These are phyloP conservation scores for Austroboletus niveus DNA, from an alignment of 1,284 basidiomycete species.

Conservation along the genomic window DNA sequence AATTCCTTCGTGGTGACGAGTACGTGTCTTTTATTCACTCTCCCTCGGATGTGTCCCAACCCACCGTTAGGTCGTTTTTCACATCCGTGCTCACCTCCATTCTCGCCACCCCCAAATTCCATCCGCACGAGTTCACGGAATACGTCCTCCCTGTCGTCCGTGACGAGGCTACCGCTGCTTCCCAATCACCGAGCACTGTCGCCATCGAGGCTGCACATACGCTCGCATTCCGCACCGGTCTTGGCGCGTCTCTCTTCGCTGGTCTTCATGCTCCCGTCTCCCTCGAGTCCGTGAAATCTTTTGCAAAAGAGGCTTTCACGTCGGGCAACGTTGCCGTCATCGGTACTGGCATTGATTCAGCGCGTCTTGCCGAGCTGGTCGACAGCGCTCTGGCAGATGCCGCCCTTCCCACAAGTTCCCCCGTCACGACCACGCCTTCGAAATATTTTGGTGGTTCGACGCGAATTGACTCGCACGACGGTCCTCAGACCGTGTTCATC, in stretches of 20 bases:
- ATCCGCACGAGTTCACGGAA: conserved; percentile 84
- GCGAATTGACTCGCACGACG: conserved; percentile 60
- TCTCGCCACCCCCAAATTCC: conserved; percentile 80
- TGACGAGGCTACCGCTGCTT: conserved; percentile 67
- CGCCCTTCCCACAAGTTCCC: conserved; percentile 40
- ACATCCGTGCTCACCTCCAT: conserved; percentile 84
- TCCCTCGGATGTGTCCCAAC: not conserved
- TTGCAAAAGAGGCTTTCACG: conserved; percentile 69
- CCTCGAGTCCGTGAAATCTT: conserved; percentile 69
- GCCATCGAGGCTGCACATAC: conserved; percentile 84
- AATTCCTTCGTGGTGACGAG: conserved; percentile 97
- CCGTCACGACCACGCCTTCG: conserved; percentile 42
- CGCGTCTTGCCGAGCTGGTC: conserved; percentile 69
- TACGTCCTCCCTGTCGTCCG: conserved; percentile 77
- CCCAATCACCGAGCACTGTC: conserved; percentile 57
- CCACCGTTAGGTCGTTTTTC: conserved; percentile 69
- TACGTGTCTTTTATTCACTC: conserved; percentile 47
- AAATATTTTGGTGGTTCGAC: conserved; percentile 86
- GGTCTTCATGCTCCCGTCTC: conserved; percentile 65
- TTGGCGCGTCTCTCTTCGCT: conserved; percentile 87
- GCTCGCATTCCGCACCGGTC: conserved; percentile 87
- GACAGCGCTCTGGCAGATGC: conserved; percentile 61
- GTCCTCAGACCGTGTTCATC: conserved; percentile 76
- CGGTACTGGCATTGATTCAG: conserved; percentile 80
- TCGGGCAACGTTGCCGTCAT: conserved; percentile 82